These are phyloP conservation scores for Tetrapisispora phaffii DNA, from an alignment of 805 yeast species.

Conservation along the genomic window DNA sequence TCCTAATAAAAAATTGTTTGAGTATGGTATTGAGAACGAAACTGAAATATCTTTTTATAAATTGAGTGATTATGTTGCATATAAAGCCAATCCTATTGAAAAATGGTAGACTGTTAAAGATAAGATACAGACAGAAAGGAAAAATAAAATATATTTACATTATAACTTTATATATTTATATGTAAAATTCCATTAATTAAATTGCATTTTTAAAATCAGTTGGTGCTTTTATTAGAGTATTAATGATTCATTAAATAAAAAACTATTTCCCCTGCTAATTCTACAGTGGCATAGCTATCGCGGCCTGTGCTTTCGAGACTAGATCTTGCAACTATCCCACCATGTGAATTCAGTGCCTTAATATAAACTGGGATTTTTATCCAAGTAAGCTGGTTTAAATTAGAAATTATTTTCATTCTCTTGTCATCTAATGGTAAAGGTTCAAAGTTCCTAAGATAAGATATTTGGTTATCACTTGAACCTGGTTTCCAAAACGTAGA, in stretches of 20 bases:
- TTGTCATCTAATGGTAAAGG: constrained; percentile 31
- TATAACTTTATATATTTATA: background rate
- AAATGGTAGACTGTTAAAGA: constrained; percentile 47
- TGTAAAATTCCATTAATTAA: background rate
- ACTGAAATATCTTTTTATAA: constrained; percentile 86
- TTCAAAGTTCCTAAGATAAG: constrained; percentile 10
- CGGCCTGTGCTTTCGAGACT: constrained; percentile 35
- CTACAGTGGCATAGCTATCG: constrained; percentile 21
- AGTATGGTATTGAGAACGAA: constrained; percentile 68
- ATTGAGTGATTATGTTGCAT: constrained; percentile 51
- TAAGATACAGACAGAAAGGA: background rate
- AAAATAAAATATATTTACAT: too few species aligned
- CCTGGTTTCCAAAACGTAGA: constrained; percentile 7
- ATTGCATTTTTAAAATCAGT: background rate
- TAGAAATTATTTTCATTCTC: constrained; percentile 36
- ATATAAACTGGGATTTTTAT: constrained; percentile 64
- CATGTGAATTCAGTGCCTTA: constrained; percentile 73
- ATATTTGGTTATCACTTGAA: constrained; percentile 3
- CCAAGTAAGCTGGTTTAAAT: constrained; percentile 63
- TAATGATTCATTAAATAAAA: constrained; percentile 12
- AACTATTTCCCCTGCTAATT: constrained; percentile 21
- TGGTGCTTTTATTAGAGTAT: background rate
- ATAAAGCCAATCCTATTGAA: constrained; percentile 76
- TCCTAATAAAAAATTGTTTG: constrained; percentile 33
- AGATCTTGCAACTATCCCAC: constrained; percentile 71